Evolutionary conservation across 2,329 filamentous ascomycete genomes (phyloP), one percentile per base, ranked within the genome.

Genomic region (Penicillium sp.): DNA sequence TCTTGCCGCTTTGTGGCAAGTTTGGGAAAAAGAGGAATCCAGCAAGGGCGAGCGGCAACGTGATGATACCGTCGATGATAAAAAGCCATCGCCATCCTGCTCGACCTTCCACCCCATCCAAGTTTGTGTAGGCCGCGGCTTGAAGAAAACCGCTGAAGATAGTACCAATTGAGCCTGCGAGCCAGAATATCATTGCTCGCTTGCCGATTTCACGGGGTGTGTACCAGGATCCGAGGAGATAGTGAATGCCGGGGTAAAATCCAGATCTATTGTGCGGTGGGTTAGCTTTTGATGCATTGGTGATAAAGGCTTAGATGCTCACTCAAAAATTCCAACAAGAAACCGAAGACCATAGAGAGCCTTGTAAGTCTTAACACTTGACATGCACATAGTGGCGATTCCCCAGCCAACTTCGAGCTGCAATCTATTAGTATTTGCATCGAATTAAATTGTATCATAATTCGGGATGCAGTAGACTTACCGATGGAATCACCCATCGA

Each of bases 401-500:
- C 63, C 68, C 67, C 69, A 72, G n/a, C 67, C 68, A 27, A 72
- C 53, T 55, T 71, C 70, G 56, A 74, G 60, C 64, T 54, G 15
- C 22, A 12, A 27, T 29, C 1, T 29, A 14, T 53, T 25, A 54
- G 27, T 9, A 22, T 20, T 7, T 35, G 31, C 27, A 11, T 14
- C 8, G 22, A 15, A 33, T 18, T 25, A 22, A 40, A 23, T 26
- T n/a, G 3, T 25, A 20, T 2, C 14, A 4, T n/a, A 15, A 23
- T 46, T 2, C 23, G 14, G 14, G 14, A 47, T 9, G 3, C 2
- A 2, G 4, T n/a, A 9, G 18, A 49, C 52, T 26, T 37, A 54
- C 52, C 14, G 66, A 29, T 0, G 76, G 69, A 12, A 80, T 72
- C 65, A 77, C 78, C 57, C 69, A 73, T 31, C 76, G 69, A 4